Conservation (phyloP, 2,329 filamentous ascomycete genomes). For the Colletotrichum sp. region DNA sequence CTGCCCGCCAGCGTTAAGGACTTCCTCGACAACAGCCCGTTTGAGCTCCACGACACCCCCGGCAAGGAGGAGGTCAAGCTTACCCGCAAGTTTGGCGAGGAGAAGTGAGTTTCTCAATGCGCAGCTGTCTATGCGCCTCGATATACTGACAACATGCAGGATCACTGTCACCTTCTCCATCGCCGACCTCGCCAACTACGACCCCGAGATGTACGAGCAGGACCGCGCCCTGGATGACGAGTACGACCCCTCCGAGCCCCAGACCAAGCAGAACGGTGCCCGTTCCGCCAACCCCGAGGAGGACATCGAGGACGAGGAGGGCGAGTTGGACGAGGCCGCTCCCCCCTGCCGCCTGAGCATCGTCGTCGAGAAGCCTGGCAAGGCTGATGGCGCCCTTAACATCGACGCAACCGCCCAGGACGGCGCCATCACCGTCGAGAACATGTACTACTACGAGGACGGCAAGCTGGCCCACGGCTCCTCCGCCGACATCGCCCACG, state of each 20-base stretch:
- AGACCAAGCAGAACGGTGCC: constrained; percentile 60
- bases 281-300: constrained; percentile 62
- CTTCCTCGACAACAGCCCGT: constrained; percentile 85
- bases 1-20: constrained; percentile 81
- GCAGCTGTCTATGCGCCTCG: not conserved
- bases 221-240: constrained; percentile 60
- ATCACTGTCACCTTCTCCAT: constrained; percentile 87
- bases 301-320: constrained; percentile 54
- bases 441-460: constrained; percentile 86
- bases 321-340: constrained; percentile 54
- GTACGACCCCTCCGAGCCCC: constrained; percentile 45
- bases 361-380: constrained; percentile 84
- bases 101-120: constrained; percentile 68
- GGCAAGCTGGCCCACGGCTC: constrained; percentile 78
- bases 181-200: constrained; percentile 75
- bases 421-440: constrained; percentile 85
- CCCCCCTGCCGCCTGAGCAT: constrained; percentile 87
- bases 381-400: constrained; percentile 74
- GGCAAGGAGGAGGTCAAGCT: constrained; percentile 90
- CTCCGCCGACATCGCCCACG: constrained; percentile 78
- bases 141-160: constrained; percentile 33
- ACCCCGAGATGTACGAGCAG: constrained; percentile 64
- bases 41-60: constrained; percentile 80
- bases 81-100: constrained; percentile 82
- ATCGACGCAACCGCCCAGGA: constrained; percentile 89